phyloP scores from a whole-genome alignment of 306 rosid species.

The Glycine soja region DNA sequence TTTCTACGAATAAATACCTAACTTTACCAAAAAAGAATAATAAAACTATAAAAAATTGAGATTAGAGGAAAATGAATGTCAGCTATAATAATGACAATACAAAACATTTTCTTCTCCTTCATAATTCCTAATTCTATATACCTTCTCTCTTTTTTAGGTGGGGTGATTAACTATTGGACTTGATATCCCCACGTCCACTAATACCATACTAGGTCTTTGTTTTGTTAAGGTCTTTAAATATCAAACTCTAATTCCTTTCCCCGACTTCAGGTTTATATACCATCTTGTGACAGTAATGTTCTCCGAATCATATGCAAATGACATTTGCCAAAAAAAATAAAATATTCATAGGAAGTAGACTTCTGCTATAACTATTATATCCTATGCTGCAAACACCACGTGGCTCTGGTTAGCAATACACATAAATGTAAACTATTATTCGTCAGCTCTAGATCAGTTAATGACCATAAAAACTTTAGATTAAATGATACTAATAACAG shows the following conservation, averaged over 20 bases:
- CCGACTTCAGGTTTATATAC: constrained; percentile 40
- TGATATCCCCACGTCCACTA: constrained; percentile 28
- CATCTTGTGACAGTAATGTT: constrained; percentile 35
- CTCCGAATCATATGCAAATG: constrained; percentile 43
- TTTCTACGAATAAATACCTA: no score
- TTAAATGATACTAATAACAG: constrained; percentile 7
- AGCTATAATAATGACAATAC: constrained; percentile 37
- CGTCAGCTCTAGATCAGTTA: background rate
- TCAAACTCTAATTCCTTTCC: constrained; percentile 38
- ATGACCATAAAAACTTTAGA: background rate
- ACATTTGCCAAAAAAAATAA: constrained; percentile 9
- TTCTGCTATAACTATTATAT: constrained; percentile 8
- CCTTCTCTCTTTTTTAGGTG: constrained; percentile 18
- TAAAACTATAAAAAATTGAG: no score
- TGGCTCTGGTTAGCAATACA: constrained; percentile 5
- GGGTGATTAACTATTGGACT: constrained; percentile 41
- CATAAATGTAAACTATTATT: constrained; percentile 5
- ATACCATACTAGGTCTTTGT: constrained; percentile 8
- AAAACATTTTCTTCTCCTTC: constrained; percentile 27
- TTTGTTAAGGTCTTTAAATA: background rate
- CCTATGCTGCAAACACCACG: constrained; percentile 12
- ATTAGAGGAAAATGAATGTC: constrained; percentile 31
- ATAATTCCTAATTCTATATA: background rate
- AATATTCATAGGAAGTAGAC: constrained; percentile 6
- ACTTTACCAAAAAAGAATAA: no score